These are phyloP conservation scores for Umbelopsis sp. DNA, from an alignment of 192 early-diverging fungal species.

Conservation along the genomic window DNA sequence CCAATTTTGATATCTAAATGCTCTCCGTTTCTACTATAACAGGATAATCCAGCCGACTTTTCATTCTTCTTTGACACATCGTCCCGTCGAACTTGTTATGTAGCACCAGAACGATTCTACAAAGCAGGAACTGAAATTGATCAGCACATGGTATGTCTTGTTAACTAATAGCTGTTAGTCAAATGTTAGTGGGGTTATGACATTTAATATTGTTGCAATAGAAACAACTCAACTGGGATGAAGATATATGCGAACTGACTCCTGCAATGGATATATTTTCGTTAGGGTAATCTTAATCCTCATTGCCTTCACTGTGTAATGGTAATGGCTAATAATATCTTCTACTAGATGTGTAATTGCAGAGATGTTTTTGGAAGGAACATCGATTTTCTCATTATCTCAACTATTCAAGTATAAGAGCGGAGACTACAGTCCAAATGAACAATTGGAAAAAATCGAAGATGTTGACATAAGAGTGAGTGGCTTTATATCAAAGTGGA, in stretches of 20 bases:
- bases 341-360: constrained; percentile 74
- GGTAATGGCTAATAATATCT: background rate
- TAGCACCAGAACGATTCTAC: constrained; percentile 95
- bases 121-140: constrained; percentile 68
- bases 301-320: background rate
- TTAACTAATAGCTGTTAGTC: background rate
- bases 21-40: background rate
- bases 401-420: constrained; percentile 89
- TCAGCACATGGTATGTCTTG: constrained; percentile 39
- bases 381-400: constrained; percentile 87
- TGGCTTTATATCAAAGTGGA: no score
- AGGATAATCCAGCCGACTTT: constrained; percentile 95
- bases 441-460: constrained; percentile 80
- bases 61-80: constrained; percentile 97
- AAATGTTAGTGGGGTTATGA: constrained; percentile 12
- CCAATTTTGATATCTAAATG: background rate
- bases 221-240: constrained; percentile 34
- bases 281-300: constrained; percentile 60
- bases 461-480: constrained; percentile 73
- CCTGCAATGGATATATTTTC: constrained; percentile 96
- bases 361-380: constrained; percentile 93
- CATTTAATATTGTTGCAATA: constrained; percentile 6
- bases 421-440: constrained; percentile 71
- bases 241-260: constrained; percentile 52
- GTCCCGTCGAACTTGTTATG: constrained; percentile 85